Conservation (phyloP, 148 eudicot genomes). For the Rhododendron ferrugineum region DNA sequence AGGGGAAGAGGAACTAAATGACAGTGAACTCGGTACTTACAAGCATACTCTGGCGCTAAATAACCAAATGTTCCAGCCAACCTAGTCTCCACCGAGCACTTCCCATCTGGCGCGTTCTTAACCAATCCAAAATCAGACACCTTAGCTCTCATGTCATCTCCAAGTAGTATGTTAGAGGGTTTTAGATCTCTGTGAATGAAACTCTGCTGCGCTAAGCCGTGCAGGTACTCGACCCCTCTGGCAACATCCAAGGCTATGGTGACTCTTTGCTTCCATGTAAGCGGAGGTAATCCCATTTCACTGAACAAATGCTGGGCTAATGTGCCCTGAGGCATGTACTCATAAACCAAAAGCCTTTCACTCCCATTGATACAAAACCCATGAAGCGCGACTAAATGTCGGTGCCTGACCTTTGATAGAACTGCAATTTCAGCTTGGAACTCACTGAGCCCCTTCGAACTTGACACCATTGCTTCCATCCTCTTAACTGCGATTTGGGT, state of each 20-base stretch:
- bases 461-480: conserved; percentile 51
- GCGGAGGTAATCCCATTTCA: conserved; percentile 28
- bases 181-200: conserved; percentile 44
- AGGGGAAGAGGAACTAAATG: not conserved
- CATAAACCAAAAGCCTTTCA: conserved; percentile 78
- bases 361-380: conserved; percentile 60
- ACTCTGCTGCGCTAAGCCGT: conserved; percentile 39
- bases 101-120: conserved; percentile 32
- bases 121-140: conserved; percentile 46
- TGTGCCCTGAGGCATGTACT: conserved; percentile 83
- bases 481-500: conserved; percentile 75
- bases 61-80: conserved; percentile 46
- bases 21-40: not conserved
- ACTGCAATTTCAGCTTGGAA: conserved; percentile 80
- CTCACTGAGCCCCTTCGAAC: conserved; percentile 54
- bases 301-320: conserved; percentile 54
- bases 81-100: conserved; percentile 37
- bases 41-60: conserved; percentile 41
- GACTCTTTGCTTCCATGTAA: conserved; percentile 35
- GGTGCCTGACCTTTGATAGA: conserved; percentile 70
- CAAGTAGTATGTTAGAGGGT: conserved; percentile 33
- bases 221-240: conserved; percentile 39
- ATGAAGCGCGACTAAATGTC: conserved; percentile 68
- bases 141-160: conserved; percentile 40
- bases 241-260: conserved; percentile 40